Evolutionary conservation across 441 rosid genomes (phyloP), one percentile per base, ranked within the genome.

Genomic region (Mallotus repandus): DNA sequence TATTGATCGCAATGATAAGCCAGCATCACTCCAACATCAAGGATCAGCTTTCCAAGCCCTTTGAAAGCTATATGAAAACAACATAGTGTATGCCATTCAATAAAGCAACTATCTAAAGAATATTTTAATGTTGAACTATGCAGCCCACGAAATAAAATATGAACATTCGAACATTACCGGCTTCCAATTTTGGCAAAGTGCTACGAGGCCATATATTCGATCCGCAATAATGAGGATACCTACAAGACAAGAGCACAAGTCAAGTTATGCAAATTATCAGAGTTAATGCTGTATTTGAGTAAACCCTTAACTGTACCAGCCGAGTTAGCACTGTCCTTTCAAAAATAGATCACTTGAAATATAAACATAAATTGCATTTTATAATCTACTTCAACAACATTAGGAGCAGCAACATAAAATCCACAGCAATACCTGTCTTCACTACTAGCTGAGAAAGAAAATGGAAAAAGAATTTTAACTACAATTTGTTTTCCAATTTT

Each of bases 1-100:
- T 91, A 93, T 79, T 41, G 89, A 86, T 93, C 97, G 48, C 99
- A 95, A 80, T 95, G 99, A 85, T 86, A 84, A 68, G 96, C 98
- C 72, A 93, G 79, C 97, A 89, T 80, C 84, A 86, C 71, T 41
- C 99, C 99, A 70, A 95, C 94, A 79, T 93, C 93, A 74, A 85
- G 72, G 76, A 95, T 88, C 84, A 90, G 85, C 84, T 90, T 91
- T 70, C 97, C 98, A 70, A 95, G 89, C 68, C 88, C 90, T 87
- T 93, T 95, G 83, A 95, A 93, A 84, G 94, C 98, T 93, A 76
- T 66, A 81, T 54, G 71, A 10, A 38, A 77, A 46, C 19, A 84
- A 77, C 72, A 62, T 71, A 19, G 57, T 49, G 32, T 74, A 45
- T 65, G 71, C 72, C 76, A 75, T 61, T 38, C 22, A 38, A 48